These are phyloP conservation scores for Penicillium sp. DNA, from an alignment of 2,329 filamentous ascomycete species.

Conservation along the genomic window DNA sequence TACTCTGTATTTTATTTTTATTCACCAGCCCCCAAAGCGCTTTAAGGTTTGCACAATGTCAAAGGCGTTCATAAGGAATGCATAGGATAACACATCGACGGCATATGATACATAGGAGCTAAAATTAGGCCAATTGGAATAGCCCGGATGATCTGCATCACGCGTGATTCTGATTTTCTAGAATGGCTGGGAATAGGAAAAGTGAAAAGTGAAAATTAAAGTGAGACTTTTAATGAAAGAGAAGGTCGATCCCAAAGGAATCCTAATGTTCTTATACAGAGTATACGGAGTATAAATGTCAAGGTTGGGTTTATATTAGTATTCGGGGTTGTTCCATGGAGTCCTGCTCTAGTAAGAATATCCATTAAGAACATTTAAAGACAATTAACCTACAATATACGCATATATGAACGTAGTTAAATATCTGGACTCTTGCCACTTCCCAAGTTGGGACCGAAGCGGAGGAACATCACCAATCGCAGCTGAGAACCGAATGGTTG, in stretches of 20 bases:
- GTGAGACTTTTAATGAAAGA: background rate
- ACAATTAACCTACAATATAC: too few relatives aligned
- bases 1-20: background rate
- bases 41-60: background rate
- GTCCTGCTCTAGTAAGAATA: too few relatives aligned
- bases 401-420: too few relatives aligned
- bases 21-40: background rate
- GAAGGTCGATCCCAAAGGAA: too few relatives aligned
- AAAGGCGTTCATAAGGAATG: background rate
- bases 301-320: background rate
- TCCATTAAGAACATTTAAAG: too few relatives aligned
- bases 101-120: background rate
- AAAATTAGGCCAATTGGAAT: background rate
- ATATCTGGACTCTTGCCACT: background rate
- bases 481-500: constrained; percentile 7
- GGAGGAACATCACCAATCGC: constrained; percentile 21
- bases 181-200: background rate
- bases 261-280: background rate
- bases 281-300: background rate
- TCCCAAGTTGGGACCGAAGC: background rate
- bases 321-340: background rate
- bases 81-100: background rate
- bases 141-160: background rate
- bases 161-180: background rate
- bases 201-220: background rate